A percentile compares a stretch with the other conserved stretches of the same genome.
Conservation (phyloP, 305 asterid species). For the Fraxinus angustifolia region DNA sequence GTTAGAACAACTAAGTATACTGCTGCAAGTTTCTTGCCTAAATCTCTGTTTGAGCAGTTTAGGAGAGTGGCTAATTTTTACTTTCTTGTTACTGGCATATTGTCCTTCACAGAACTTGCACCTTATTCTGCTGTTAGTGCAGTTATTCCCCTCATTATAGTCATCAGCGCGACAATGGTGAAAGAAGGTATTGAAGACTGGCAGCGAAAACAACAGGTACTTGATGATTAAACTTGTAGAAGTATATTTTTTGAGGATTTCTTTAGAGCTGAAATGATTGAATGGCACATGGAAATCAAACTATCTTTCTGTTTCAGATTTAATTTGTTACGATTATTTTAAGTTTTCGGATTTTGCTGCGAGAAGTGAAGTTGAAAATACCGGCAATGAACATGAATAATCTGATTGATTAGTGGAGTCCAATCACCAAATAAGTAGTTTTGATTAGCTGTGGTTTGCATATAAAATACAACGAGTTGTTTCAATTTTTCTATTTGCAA, state of each 20-base stretch:
- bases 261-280: neutral
- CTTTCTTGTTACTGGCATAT: slow-evolving; percentile 66
- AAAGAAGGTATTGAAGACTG: slow-evolving; percentile 93
- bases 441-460: neutral
- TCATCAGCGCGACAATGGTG: slow-evolving; percentile 75
- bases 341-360: neutral
- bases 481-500: neutral
- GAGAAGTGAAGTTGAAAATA: neutral
- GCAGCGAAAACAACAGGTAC: slow-evolving; percentile 78
- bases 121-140: slow-evolving; percentile 78
- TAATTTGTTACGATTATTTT: neutral
- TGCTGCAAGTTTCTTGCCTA: slow-evolving; percentile 58
- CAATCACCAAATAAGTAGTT: neutral
- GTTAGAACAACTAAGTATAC: slow-evolving; percentile 83
- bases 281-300: neutral
- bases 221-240: slow-evolving; percentile 1
- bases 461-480: neutral
- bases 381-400: neutral
- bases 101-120: slow-evolving; percentile 68
- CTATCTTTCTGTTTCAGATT: neutral
- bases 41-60: slow-evolving; percentile 47
- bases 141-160: slow-evolving; percentile 64
- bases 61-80: slow-evolving; percentile 66
- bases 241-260: neutral
- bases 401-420: neutral